Evolutionary conservation across 1,139 yeast species (phyloP).

Genomic region (Suhomyces kunorum): DNA sequence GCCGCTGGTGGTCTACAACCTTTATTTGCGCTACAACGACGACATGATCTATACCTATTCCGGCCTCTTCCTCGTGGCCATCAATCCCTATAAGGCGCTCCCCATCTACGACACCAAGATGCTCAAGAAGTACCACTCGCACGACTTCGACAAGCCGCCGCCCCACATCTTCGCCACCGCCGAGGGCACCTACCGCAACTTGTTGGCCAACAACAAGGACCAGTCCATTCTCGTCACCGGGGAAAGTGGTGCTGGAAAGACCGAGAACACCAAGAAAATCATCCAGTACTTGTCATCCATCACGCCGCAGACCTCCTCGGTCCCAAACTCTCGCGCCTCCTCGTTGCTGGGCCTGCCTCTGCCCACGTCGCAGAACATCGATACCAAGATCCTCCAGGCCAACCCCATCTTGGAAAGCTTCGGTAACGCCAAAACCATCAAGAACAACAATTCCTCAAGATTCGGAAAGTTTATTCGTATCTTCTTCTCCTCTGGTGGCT

Average conservation of each 20-base stretch:
- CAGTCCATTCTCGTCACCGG: conserved; percentile 96
- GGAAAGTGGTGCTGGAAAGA: conserved; percentile 98
- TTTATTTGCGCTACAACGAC: conserved; percentile 72
- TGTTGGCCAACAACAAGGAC: conserved; percentile 68
- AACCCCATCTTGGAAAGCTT: conserved; percentile 95
- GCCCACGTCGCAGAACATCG: conserved; percentile 43
- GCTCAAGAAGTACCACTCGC: conserved; percentile 52
- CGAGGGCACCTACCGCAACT: conserved; percentile 79
- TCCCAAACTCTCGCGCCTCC: background rate
- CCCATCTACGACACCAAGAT: conserved; percentile 70
- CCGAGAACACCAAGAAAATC: conserved; percentile 95
- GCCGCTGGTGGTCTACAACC: conserved; percentile 86
- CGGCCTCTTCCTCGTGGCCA: conserved; percentile 92
- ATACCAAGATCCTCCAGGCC: conserved; percentile 85
- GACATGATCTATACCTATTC: conserved; percentile 75
- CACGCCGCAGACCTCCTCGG: conserved; percentile 30
- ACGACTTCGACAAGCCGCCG: conserved; percentile 49
- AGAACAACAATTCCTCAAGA: conserved; percentile 92
- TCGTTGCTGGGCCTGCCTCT: conserved; percentile 10
- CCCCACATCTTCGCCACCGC: conserved; percentile 96
- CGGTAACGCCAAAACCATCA: conserved; percentile 95
- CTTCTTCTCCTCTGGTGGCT: conserved; percentile 64
- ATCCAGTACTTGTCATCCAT: conserved; percentile 88
- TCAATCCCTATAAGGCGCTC: conserved; percentile 82
- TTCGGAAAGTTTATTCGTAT: conserved; percentile 96